Evolutionary conservation across 2,329 filamentous ascomycete species (phyloP).

Genomic region (Ophiostoma sp.): DNA sequence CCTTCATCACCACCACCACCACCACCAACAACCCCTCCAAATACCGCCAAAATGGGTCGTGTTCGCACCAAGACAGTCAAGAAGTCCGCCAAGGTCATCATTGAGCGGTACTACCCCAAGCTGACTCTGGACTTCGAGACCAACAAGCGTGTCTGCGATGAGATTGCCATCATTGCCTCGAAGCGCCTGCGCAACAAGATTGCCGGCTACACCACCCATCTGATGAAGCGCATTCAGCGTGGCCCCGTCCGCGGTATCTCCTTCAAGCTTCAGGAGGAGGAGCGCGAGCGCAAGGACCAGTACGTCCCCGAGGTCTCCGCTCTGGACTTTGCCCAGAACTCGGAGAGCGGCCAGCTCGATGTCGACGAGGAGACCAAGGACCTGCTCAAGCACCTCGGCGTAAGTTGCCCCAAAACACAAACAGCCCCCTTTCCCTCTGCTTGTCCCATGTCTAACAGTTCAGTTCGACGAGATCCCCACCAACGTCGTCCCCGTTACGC

Average conservation of each 20-base stretch:
- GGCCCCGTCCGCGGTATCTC: constrained; percentile 99
- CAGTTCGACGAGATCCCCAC: constrained; percentile 97
- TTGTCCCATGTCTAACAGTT: constrained; percentile 10
- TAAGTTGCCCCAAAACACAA: constrained; percentile 51
- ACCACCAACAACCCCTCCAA: constrained; percentile 32
- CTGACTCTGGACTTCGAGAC: constrained; percentile 98
- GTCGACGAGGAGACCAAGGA: constrained; percentile 98
- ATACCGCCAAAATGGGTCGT: constrained; percentile 60
- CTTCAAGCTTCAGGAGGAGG: constrained; percentile 99
- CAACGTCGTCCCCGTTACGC: constrained; percentile 86
- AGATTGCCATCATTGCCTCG: constrained; percentile 97
- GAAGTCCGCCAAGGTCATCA: constrained; percentile 96
- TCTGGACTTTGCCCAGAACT: constrained; percentile 94
- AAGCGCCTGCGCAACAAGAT: constrained; percentile 99
- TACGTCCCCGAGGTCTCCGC: constrained; percentile 99
- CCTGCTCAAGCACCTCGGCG: constrained; percentile 95
- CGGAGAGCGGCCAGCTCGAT: constrained; percentile 87
- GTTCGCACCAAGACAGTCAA: constrained; percentile 66
- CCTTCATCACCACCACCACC: constrained; percentile 27
- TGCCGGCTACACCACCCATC: constrained; percentile 95
- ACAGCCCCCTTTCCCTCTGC: not conserved
- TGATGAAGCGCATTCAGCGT: constrained; percentile 99
- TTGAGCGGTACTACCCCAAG: constrained; percentile 96
- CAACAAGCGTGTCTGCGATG: constrained; percentile 92
- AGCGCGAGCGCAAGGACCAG: constrained; percentile 99